phyloP scores from a whole-genome alignment of 257 asterid species.

The Nicotiana benthamiana region DNA sequence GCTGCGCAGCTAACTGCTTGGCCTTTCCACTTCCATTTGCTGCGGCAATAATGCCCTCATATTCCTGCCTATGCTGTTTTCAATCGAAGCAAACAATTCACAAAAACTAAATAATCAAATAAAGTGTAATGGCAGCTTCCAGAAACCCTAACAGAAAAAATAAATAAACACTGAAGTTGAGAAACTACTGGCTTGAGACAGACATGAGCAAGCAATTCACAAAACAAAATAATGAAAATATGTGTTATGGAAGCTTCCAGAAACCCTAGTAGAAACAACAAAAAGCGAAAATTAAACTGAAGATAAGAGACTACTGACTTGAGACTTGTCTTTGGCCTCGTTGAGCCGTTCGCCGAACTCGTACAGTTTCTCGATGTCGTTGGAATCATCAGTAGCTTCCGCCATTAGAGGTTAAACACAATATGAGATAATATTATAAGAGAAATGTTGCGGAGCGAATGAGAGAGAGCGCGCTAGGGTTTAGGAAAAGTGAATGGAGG shows the following conservation, averaged over 20 bases:
- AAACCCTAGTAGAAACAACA: not conserved
- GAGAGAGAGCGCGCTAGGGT: not conserved
- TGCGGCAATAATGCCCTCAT: slow-evolving; percentile 76
- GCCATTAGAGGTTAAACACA: slow-evolving; percentile 28
- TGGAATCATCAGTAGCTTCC: slow-evolving; percentile 44
- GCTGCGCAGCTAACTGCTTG: slow-evolving; percentile 87
- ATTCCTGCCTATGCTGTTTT: slow-evolving; percentile 57
- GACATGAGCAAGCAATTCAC: not conserved
- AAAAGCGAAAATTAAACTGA: not conserved
- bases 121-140: not conserved
- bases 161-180: not conserved
- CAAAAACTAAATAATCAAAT: not conserved
- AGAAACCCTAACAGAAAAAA: not conserved
- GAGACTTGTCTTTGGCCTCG: slow-evolving; percentile 75
- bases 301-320: slow-evolving; percentile 29
- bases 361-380: slow-evolving; percentile 81
- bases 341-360: slow-evolving; percentile 76
- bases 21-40: slow-evolving; percentile 80
- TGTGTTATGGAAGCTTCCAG: not conserved
- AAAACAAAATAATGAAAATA: not conserved
- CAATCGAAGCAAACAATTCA: not conserved
- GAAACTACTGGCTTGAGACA: slow-evolving; percentile 42
- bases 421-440: not conserved
- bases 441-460: no score
- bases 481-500: not conserved